These are phyloP conservation scores for Lodderomyces pseudojiufengensis DNA, from an alignment of 1,139 yeast genomes.

Conservation along the genomic window DNA sequence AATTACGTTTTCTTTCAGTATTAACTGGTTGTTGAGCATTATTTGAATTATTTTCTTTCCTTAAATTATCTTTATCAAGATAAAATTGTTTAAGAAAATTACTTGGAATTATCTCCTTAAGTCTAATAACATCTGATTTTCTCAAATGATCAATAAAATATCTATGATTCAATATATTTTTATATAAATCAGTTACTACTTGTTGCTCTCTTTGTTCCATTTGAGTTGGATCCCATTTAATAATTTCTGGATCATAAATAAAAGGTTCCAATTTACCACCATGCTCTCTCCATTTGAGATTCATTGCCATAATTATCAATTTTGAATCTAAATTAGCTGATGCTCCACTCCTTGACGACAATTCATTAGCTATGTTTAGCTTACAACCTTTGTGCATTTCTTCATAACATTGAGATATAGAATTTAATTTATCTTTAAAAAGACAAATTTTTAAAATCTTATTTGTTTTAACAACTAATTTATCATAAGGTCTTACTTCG, in stretches of 20 bases:
- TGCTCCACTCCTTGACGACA: too few relatives aligned
- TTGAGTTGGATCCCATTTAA: constrained; percentile 1
- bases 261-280: constrained; percentile 8
- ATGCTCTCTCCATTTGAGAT: constrained; percentile 6
- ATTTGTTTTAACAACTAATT: neutral
- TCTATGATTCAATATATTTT: constrained; percentile 2
- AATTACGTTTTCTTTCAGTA: neutral
- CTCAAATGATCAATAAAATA: neutral
- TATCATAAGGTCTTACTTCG: too few relatives aligned
- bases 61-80: too few relatives aligned
- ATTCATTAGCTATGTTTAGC: neutral
- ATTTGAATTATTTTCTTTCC: too few relatives aligned
- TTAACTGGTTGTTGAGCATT: too few relatives aligned
- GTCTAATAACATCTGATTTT: neutral
- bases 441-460: constrained; percentile 1
- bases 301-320: constrained; percentile 8
- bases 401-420: neutral
- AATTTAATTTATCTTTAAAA: constrained; percentile 1
- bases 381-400: neutral
- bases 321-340: too few relatives aligned
- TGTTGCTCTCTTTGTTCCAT: neutral
- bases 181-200: constrained; percentile 1
- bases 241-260: constrained; percentile 9
- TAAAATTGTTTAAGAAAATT: neutral
- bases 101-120: neutral